A percentile compares a stretch with the other conserved stretches of the same genome.
Conservation (phyloP, 108 stramenopile species). For the Aurantiochytrium sp. region DNA sequence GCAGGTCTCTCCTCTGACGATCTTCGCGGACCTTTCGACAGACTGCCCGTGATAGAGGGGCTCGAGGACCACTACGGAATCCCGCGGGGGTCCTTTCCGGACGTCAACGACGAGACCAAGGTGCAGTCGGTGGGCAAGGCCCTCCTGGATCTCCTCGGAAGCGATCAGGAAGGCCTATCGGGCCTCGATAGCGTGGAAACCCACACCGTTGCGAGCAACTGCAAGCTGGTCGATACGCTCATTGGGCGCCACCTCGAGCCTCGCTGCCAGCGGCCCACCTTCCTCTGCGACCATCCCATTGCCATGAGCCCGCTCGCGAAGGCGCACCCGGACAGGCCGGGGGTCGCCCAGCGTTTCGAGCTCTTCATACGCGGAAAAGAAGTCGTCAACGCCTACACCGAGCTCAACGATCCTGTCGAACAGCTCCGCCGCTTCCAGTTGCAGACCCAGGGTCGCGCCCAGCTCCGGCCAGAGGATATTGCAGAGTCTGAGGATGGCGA, state of each 20-base stretch:
- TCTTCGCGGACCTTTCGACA: not conserved
- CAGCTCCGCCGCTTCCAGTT: slow-evolving; percentile 89
- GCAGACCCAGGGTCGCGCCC: slow-evolving; percentile 63
- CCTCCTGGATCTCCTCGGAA: not conserved
- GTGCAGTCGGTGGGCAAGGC: not conserved
- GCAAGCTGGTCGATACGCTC: not conserved
- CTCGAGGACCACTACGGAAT: not conserved
- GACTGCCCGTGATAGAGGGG: not conserved
- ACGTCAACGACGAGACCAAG: not conserved
- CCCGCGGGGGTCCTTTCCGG: slow-evolving; percentile 1
- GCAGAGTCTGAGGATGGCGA: slow-evolving; percentile 87
- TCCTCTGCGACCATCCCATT: slow-evolving; percentile 92
- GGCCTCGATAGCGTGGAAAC: not conserved
- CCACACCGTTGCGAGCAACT: not conserved
- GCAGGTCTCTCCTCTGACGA: not conserved
- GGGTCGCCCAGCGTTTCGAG: slow-evolving; percentile 92
- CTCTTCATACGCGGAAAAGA: slow-evolving; percentile 91
- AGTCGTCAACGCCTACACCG: slow-evolving; percentile 92
- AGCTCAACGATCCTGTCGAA: slow-evolving; percentile 95
- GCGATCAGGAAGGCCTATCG: not conserved
- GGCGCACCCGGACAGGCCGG: slow-evolving; percentile 83
- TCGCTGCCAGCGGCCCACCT: slow-evolving; percentile 90
- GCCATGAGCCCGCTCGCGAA: slow-evolving; percentile 95
- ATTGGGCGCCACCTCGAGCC: slow-evolving; percentile 59
- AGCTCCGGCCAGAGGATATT: slow-evolving; percentile 54